Base-by-base conservation (phyloP, 2,329 filamentous ascomycete genomes). In the Erysiphe neolycopersici region DNA sequence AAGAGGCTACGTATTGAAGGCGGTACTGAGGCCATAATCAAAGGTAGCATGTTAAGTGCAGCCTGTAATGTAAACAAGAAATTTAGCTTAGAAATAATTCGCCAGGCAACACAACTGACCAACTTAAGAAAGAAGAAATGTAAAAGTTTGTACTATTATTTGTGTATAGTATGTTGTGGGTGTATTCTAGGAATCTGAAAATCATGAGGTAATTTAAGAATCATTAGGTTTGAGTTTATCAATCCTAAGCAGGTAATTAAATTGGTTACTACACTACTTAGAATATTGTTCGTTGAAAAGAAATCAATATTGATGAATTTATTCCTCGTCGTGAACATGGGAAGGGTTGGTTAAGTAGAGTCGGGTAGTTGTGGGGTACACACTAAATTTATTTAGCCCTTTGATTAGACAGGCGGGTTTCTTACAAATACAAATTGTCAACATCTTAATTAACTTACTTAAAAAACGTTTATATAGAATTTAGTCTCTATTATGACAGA, bases 401-500 rank as follows among this genome's bases (percentile, higher is more conserved):
- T 5, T 6, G 4, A 26, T 5, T 26, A 26, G 6, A 26, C 8
- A 8, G 22, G 6, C 6, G 6, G 22, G 6, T 1, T 26, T 1
- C 22, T 8, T 26, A 1, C 1, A 8, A 1, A 26, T 9, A 26
- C 22, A 26, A 5, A 5, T 26, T 26, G 8, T 26, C 22, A 8
- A 26, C 22, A 26, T 26, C 4, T 5, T 26, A 26, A 26, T 26
- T 9, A 22, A 22, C 19, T 22, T 22, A 8, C 8, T 26, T 8
- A 26, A 26, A 26, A 26, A 1, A 4, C 8, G 8, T 26, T 26
- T 26, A 8, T 9, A 8, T 26, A 5, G 22, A 26, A 26, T 26
- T 26, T 8, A 26, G 8, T 26, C 22, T 26, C 22, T 8, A 26
- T 5, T 46, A 92, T 94, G 81, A 76, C 82, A 30, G 84, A 94